Evolutionary conservation across 371 early-diverging fungal genomes (phyloP), one percentile per base, ranked within the genome.

Genomic region (Mortierella sp.): DNA sequence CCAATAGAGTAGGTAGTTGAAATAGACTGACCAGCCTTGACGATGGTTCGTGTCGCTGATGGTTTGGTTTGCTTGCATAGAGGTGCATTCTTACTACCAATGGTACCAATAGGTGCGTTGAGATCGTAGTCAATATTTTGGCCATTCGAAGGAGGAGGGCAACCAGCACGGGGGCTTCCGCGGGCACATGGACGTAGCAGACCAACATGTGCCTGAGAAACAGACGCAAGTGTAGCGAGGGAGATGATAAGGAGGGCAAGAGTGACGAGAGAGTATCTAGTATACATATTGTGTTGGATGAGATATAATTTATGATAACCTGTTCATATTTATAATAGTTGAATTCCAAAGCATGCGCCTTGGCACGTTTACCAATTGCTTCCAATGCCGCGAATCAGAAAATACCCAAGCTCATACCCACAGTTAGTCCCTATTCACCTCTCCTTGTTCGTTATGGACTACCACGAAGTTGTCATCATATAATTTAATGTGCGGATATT

Each of bases 91-190:
- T 51, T 55, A 17, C 31, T 35, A n/a, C 31, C 49, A 19, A 32
- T n/a, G 47, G 70, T 56, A 28, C 70, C 70, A 8, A 69, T 69
- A 5, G 69, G 62, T 0, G 81, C 47, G 40, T 56, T 70, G 66
- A 83, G 49, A 56, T 83, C 69, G 54, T 76, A 76, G 29, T 83
- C 83, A 49, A 71, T n/a, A 9, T 3, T 0, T 57, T 74, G 70
- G 57, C 71, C 75, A 22, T 59, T 63, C 23, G 74, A 67, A n/a
- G 67, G 70, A 22, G 79, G 60, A 9, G 74, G 74, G 64, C 79
- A 79, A n/a, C 79, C 79, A 6, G 57, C 55, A 17, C 31, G 64
- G 19, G 64, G 19, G 51, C 67, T 70, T 29, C 68, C 61, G 23
- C 80, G 75, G 22, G 71, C 60, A 61, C 80, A 75, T 7, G 75